These are phyloP conservation scores for Ogataea pilisensis DNA, from an alignment of 805 yeast genomes.

Conservation along the genomic window DNA sequence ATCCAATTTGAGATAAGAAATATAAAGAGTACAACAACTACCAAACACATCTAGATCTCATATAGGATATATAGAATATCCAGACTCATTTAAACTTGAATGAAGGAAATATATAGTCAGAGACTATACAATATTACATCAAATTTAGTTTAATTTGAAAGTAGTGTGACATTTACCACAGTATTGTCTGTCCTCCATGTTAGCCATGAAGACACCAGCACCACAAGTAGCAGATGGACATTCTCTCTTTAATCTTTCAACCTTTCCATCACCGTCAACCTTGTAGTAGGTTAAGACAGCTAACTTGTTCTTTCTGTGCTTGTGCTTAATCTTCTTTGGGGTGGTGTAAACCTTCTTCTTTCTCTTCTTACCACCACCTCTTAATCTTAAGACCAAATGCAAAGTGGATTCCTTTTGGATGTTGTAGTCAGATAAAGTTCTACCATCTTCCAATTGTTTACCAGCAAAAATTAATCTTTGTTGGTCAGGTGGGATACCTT, in stretches of 20 bases:
- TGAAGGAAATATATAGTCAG: too few species aligned
- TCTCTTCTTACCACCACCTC: slow-evolving; percentile 99
- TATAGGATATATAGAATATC: too few species aligned
- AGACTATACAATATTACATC: background rate
- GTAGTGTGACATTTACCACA: slow-evolving; percentile 99
- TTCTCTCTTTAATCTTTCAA: slow-evolving; percentile 98
- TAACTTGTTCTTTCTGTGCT: slow-evolving; percentile 98
- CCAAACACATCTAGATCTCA: too few species aligned
- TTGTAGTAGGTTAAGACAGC: slow-evolving; percentile 99
- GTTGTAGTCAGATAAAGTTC: slow-evolving; percentile 99
- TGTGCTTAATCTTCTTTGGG: slow-evolving; percentile 99
- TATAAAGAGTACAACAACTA: background rate
- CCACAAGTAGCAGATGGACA: slow-evolving; percentile 92
- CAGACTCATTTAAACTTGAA: background rate
- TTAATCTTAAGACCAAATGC: slow-evolving; percentile 92
- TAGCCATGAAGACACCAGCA: slow-evolving; percentile 99
- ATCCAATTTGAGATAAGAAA: background rate
- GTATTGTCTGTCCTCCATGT: slow-evolving; percentile 98
- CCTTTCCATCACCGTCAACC: slow-evolving; percentile 98
- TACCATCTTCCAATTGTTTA: slow-evolving; percentile 99
- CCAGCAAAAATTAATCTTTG: slow-evolving; percentile 99
- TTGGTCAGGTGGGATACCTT: slow-evolving; percentile 99
- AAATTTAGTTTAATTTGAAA: slow-evolving; percentile 48
- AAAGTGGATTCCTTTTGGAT: slow-evolving; percentile 99
- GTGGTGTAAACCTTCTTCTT: slow-evolving; percentile 99